Evolutionary conservation across 2,329 filamentous ascomycete species (phyloP), one percentile per base, ranked within the genome.

Genomic region (Penicillium nordicum): DNA sequence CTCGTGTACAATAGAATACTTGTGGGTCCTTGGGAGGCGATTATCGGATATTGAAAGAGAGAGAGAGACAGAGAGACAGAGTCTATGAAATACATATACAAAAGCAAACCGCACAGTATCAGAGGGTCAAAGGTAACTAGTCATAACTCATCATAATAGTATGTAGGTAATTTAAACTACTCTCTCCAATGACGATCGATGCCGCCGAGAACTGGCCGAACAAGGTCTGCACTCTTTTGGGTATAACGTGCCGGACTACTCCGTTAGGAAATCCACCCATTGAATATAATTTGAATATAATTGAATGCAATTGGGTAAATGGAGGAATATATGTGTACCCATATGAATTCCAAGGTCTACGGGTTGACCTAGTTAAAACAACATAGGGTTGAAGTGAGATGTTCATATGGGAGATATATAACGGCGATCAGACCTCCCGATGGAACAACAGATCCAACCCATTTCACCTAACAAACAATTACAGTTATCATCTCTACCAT

Each of bases 101-200:
- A 30, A n/a, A 18, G 25, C 16, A 34, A 32, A 5, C 10, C 12
- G 12, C 30, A 32, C 32, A 30, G 27, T 34, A 32, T 18, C 3
- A 11, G 16, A n/a, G 8, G 10, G 25, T 34, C 21, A 36, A 14
- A 37, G 12, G 4, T 12, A 8, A 9, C 16, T 45, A 45, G 38
- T 40, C 12, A 41, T 30, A 30, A 30, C 16, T 45, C 32, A 42
- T 40, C 12, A 41, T 30, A 30, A 30, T 30, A 29, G 8, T 29
- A 29, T 41, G 12, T 25, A 29, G 41, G 57, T 61, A 59, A 61
- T 57, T 61, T 64, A 61, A 64, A 61, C 61, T 64, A 32, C 30
- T 63, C 58, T 61, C 59, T 61, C 63, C 62, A 64, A 65, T 65
- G 60, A 64, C 43, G 55, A 65, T 63, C 60, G 48, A 57, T 45